phyloP scores from a whole-genome alignment of 2,329 filamentous ascomycete genomes.

The Parascedosporium putredinis region DNA sequence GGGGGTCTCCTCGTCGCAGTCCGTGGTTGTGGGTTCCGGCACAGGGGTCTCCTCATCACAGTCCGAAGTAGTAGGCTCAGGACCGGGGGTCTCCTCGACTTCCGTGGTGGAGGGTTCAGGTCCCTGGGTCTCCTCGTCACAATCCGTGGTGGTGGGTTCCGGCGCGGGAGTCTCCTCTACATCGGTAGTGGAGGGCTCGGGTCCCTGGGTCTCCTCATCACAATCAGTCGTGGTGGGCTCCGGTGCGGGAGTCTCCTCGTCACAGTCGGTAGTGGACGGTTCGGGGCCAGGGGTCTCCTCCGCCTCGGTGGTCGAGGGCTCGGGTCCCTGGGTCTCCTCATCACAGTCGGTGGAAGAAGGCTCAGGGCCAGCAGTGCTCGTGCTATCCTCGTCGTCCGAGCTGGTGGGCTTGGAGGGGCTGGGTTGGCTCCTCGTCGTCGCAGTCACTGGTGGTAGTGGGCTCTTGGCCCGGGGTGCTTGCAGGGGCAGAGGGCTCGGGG shows the following conservation, averaged over 20 bases:
- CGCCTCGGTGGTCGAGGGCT: background rate
- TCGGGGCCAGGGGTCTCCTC: background rate
- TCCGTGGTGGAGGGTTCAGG: background rate
- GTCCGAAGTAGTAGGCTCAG: background rate
- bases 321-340: background rate
- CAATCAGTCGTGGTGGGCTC: conserved; percentile 1
- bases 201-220: background rate
- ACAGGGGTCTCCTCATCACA: background rate
- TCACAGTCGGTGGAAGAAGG: background rate
- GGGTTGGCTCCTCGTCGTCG: background rate
- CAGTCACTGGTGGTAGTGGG: background rate
- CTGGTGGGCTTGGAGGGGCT: background rate
- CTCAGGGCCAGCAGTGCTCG: background rate
- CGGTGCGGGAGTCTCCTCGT: background rate
- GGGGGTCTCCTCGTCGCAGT: background rate
- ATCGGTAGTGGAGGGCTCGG: background rate
- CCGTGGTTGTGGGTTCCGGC: background rate
- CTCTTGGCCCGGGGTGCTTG: background rate
- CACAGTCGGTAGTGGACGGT: background rate
- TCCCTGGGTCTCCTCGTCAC: background rate
- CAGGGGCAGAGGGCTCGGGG: background rate
- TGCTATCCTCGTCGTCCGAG: background rate
- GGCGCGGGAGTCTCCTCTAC: background rate
- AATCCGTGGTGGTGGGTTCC: background rate
- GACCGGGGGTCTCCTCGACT: background rate